Evolutionary conservation across 2,329 filamentous ascomycete genomes (phyloP).

Genomic region (Fusarium sp.): DNA sequence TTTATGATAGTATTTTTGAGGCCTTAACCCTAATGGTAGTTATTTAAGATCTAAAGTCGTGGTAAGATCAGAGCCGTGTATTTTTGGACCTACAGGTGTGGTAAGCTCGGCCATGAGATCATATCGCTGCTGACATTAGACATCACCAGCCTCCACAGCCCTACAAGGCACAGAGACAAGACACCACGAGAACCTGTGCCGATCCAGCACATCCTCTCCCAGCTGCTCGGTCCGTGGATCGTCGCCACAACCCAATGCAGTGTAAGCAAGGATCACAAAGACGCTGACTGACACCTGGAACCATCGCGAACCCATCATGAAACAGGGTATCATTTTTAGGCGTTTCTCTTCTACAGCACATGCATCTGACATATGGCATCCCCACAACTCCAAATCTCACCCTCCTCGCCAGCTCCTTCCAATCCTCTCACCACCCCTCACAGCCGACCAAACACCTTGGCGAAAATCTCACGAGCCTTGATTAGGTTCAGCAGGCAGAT

Average conservation of each 20-base stretch:
- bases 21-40: too few species aligned
- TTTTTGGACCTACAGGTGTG: too few species aligned
- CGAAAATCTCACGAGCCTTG: constrained; percentile 94
- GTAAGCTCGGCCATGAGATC: constrained; percentile 9
- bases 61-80: too few species aligned
- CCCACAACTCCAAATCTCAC: not conserved
- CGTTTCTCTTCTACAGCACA: constrained; percentile 13
- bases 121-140: not conserved
- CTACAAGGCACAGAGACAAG: constrained; percentile 10
- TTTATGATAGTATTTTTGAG: too few species aligned
- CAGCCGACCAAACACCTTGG: constrained; percentile 83
- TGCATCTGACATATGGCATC: constrained; percentile 10
- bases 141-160: not conserved
- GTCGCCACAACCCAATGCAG: not conserved
- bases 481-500: constrained; percentile 88
- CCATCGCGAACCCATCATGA: not conserved
- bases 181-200: not conserved
- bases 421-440: constrained; percentile 42
- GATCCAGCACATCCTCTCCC: not conserved
- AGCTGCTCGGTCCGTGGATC: not conserved
- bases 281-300: not conserved
- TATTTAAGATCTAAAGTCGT: too few species aligned
- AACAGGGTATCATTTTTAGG: constrained; percentile 38
- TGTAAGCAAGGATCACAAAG: not conserved
- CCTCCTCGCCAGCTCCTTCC: constrained; percentile 17